Evolutionary conservation across 2,329 filamentous ascomycete genomes (phyloP).

Genomic region (Cryphonectria radicalis): DNA sequence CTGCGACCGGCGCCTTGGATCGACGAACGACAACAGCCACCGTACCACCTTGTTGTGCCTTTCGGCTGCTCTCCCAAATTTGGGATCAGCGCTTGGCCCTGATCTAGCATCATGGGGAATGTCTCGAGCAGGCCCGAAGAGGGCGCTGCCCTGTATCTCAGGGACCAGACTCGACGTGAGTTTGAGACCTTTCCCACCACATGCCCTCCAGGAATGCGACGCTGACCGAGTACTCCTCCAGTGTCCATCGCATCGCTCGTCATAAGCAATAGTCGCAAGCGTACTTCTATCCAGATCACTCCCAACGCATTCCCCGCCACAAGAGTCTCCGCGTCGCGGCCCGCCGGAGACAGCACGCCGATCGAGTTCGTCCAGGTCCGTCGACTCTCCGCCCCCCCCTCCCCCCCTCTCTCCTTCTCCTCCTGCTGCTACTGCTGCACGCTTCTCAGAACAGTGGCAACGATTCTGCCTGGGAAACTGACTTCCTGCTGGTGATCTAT

Average conservation of each 20-base stretch:
- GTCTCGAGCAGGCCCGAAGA: constrained; percentile 89
- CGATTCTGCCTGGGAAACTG: constrained; percentile 14
- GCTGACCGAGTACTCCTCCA: constrained; percentile 45
- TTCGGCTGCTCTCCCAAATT: constrained; percentile 27
- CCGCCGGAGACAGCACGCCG: constrained; percentile 72
- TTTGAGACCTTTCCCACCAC: constrained; percentile 33
- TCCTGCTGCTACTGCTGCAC: too few relatives aligned
- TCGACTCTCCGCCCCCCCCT: background rate
- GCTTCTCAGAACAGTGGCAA: background rate
- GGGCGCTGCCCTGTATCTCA: constrained; percentile 76
- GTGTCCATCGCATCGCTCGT: constrained; percentile 85
- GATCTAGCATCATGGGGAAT: constrained; percentile 76
- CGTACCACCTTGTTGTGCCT: constrained; percentile 15
- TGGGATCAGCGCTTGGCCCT: constrained; percentile 36
- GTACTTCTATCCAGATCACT: constrained; percentile 74
- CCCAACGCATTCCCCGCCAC: constrained; percentile 90
- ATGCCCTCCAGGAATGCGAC: constrained; percentile 5
- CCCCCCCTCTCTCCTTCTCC: background rate
- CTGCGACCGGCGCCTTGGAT: constrained; percentile 24
- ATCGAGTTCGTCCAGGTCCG: constrained; percentile 91
- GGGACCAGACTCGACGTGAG: constrained; percentile 91
- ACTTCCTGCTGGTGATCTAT: constrained; percentile 23
- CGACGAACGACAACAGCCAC: constrained; percentile 26
- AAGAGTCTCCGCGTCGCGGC: constrained; percentile 73
- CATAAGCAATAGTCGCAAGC: constrained; percentile 79